Conservation (phyloP, 768 basidiomycete genomes). For the Crucibulum laeve region DNA sequence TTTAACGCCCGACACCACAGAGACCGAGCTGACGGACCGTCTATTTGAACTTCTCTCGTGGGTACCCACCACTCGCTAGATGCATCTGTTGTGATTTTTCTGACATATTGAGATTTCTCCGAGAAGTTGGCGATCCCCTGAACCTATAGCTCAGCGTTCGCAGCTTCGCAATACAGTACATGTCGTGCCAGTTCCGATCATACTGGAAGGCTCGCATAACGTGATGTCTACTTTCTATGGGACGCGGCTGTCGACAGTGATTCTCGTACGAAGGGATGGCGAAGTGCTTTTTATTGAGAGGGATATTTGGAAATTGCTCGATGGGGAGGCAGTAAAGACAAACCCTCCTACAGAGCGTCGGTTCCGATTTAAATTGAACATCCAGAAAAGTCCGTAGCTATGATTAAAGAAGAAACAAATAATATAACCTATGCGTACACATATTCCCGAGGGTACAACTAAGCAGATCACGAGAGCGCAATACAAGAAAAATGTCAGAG, state of each 20-base stretch:
- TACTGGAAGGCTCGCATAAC: constrained; percentile 19
- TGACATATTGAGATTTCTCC: constrained; percentile 23
- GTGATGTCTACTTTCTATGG: constrained; percentile 39
- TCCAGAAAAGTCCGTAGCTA: constrained; percentile 7
- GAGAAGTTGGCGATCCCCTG: constrained; percentile 41
- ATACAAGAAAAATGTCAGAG: constrained; percentile 8
- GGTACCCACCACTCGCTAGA: constrained; percentile 28
- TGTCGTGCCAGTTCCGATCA: constrained; percentile 46
- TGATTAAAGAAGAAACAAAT: neutral
- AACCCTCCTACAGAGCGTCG: constrained; percentile 41
- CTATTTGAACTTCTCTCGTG: constrained; percentile 71
- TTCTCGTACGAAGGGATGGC: constrained; percentile 60
- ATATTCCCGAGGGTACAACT: neutral
- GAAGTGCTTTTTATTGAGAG: constrained; percentile 66
- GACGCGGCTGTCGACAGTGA: constrained; percentile 69
- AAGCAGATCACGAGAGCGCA: constrained; percentile 13
- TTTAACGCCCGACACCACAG: constrained; percentile 32
- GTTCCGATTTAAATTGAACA: constrained; percentile 43
- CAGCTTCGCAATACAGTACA: constrained; percentile 62
- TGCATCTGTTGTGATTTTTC: constrained; percentile 13
- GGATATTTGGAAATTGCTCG: constrained; percentile 55
- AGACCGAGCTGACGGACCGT: constrained; percentile 48
- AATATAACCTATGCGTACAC: neutral
- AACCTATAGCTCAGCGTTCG: constrained; percentile 41
- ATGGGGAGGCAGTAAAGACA: constrained; percentile 33